These are phyloP conservation scores for Citrus australasica DNA, from an alignment of 345 rosid species.

Conservation along the genomic window DNA sequence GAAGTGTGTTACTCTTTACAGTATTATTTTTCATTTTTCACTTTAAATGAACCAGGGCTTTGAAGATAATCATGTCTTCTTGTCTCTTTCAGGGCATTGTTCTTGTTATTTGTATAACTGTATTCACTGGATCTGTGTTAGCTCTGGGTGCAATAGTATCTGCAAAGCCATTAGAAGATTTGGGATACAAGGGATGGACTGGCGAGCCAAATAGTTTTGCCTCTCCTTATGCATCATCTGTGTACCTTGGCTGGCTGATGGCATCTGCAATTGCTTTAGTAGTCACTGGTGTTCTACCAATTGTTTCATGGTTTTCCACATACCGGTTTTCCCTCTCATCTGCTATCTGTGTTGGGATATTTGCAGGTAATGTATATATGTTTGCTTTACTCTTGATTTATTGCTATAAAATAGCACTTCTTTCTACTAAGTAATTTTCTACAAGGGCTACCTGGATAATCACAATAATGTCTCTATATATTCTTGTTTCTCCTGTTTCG, in stretches of 20 bases:
- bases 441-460: constrained; percentile 8
- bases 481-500: constrained; percentile 29
- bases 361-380: constrained; percentile 55
- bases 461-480: not conserved
- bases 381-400: constrained; percentile 1
- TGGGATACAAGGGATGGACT: constrained; percentile 73
- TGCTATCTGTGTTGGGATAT: constrained; percentile 75
- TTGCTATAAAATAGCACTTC: constrained; percentile 9
- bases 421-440: constrained; percentile 4
- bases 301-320: constrained; percentile 95
- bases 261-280: constrained; percentile 89
- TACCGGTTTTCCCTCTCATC: constrained; percentile 92
- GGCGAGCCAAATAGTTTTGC: constrained; percentile 51
- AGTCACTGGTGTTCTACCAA: constrained; percentile 90
- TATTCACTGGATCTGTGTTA: constrained; percentile 72
- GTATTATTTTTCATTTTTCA: not conserved
- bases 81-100: constrained; percentile 55
- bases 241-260: constrained; percentile 97
- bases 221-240: constrained; percentile 87
- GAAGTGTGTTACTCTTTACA: not conserved
- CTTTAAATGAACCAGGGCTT: not conserved
- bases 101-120: constrained; percentile 58
- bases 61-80: constrained; percentile 10
- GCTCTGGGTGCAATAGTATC: constrained; percentile 90
- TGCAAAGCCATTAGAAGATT: constrained; percentile 75